Base-by-base conservation (phyloP, 2,329 filamentous ascomycete genomes). In the Thermoascus crustaceus region DNA sequence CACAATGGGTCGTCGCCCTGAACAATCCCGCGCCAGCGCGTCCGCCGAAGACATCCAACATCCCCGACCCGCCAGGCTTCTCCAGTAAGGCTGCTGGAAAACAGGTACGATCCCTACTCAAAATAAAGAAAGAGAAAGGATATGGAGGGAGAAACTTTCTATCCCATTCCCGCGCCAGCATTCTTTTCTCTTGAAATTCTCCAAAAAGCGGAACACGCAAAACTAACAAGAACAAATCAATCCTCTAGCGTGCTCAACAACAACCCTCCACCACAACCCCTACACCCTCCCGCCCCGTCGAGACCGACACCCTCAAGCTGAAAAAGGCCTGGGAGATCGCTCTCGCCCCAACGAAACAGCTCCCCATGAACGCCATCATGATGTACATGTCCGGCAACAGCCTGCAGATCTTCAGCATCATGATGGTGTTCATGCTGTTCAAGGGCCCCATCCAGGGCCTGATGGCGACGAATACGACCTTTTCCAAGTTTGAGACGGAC, bases 341-440 rank as follows among this genome's bases (percentile, higher is more conserved):
- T 26, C 77, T 98, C 31, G 89, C 82, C 2, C 91, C 91, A 1
- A 82, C 91, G 43, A 98, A 98, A 69, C 80, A 82, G 58, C 72
- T 98, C 30, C 91, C 91, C 39, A 98, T 98, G 91, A 96, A 93
- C 38, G 88, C 82, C 44, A 89, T 98, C 60, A 95, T 95, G 80
- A 96, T 96, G 87, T 98, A 98, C 74, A 98, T 98, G 91, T 93
- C 89, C 20, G 91, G 91, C 54, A 98, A 96, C 68, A 87, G 85
- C 42, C 76, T 98, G 30, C 91, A 98, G 61, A 96, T 98, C 48
- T 98, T 98, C 71, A 93, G 84, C 64, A 96, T 98, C 65, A 96
- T 96, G 86, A 98, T 96, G 88, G 89, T 96, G 11, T 88, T 89
- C 54, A 96, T 95, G 83, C 80, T 94, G 30, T 98, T 98, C 74